These are phyloP conservation scores for Xylariales sp. DNA, from an alignment of 2,329 filamentous ascomycete genomes.

Conservation along the genomic window DNA sequence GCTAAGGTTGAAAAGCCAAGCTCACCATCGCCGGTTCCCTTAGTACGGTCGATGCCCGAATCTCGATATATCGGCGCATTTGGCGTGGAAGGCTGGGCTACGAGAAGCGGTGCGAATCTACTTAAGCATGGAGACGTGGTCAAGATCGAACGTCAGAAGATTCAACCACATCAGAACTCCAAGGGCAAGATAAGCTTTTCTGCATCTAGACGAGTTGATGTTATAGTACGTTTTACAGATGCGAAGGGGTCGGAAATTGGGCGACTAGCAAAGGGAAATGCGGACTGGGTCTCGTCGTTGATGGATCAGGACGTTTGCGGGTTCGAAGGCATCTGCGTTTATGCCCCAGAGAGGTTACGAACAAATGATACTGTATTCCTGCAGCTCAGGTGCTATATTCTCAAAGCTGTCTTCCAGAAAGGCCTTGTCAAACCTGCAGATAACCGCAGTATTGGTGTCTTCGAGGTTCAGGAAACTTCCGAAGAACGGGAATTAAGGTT, in stretches of 20 bases:
- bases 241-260: slow-evolving; percentile 76
- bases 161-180: slow-evolving; percentile 51
- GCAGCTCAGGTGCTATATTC: slow-evolving; percentile 74
- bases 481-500: slow-evolving; percentile 82
- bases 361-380: slow-evolving; percentile 95
- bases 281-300: slow-evolving; percentile 86
- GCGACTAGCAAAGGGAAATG: slow-evolving; percentile 77
- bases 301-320: slow-evolving; percentile 85
- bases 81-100: slow-evolving; percentile 88
- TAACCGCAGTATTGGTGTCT: slow-evolving; percentile 69
- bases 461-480: slow-evolving; percentile 77
- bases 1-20: not conserved
- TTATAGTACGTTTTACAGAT: slow-evolving; percentile 89
- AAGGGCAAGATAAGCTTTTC: slow-evolving; percentile 43
- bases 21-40: slow-evolving; percentile 10
- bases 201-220: slow-evolving; percentile 68
- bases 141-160: slow-evolving; percentile 79
- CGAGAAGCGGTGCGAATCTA: slow-evolving; percentile 70
- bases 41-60: slow-evolving; percentile 28
- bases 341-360: slow-evolving; percentile 74
- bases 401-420: slow-evolving; percentile 68
- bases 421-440: slow-evolving; percentile 57
- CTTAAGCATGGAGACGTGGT: slow-evolving; percentile 79
- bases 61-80: slow-evolving; percentile 83
- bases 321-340: slow-evolving; percentile 86